Percentiles rank a stretch among this genome's conserved stretches.
phyloP scores from a whole-genome alignment of 305 asterid species.

The Rubia peregrina region DNA sequence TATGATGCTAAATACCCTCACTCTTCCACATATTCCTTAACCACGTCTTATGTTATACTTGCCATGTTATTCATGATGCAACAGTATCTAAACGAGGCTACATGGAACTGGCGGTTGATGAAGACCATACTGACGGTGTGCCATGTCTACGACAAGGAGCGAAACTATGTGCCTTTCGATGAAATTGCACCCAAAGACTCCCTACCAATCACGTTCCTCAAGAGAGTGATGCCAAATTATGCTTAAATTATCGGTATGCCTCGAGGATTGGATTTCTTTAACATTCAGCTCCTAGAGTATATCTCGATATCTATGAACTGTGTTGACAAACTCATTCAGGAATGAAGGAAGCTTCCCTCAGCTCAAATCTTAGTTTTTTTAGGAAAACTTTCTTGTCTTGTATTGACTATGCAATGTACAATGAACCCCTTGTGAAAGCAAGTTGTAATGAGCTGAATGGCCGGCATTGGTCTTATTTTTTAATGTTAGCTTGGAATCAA shows the following conservation, averaged over 20 bases:
- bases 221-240: slow-evolving; percentile 49
- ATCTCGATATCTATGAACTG: background rate
- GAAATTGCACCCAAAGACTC: slow-evolving; percentile 70
- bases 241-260: slow-evolving; percentile 34
- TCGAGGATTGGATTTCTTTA: slow-evolving; percentile 14
- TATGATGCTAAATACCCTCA: background rate
- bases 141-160: slow-evolving; percentile 65
- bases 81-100: slow-evolving; percentile 85
- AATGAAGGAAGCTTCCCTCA: slow-evolving; percentile 12
- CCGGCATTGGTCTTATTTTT: slow-evolving; percentile 23
- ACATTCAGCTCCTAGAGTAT: background rate
- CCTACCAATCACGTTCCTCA: slow-evolving; percentile 69
- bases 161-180: slow-evolving; percentile 63
- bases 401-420: background rate
- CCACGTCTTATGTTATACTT: background rate
- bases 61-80: slow-evolving; percentile 16
- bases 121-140: slow-evolving; percentile 82
- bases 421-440: background rate
- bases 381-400: background rate
- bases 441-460: background rate
- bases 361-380: background rate
- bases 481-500: background rate
- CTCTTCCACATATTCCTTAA: background rate
- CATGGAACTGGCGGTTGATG: slow-evolving; percentile 98
- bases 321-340: slow-evolving; percentile 1